Evolutionary conservation across 2,329 filamentous ascomycete species (phyloP), one percentile per base, ranked within the genome.

Genomic region (Aspergillus unguis): DNA sequence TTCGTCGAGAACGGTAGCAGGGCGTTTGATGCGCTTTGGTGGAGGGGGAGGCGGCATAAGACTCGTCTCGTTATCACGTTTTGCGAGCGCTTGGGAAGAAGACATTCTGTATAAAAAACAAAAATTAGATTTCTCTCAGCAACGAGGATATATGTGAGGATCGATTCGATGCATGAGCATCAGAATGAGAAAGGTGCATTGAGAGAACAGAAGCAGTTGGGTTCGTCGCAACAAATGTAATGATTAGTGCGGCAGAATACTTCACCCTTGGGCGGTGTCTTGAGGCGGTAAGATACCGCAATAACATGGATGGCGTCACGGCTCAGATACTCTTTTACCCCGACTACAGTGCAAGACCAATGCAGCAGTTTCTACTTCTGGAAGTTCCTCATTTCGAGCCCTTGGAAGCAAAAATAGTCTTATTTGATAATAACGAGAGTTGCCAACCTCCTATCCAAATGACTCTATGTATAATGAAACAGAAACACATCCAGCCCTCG

Each of bases 31-130:
- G 53, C 90, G 87, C 71, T 96, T 97, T 38, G 85, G 78, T 0
- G 85, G 81, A 3, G 91, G 90, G 5, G 92, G 92, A 8, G 92
- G 91, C 11, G 90, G 87, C 91, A 96, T 97, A 49, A 95, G 76
- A 50, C 88, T 84, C 37, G 60, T 63, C 45, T 72, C 69, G 31
- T 64, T 61, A 43, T 56, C 54, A 29, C 71, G 69, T 60, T 71
- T 74, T 35, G 60, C 58, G 43, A 75, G 56, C 36, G 67, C 63
- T 54, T 71, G 66, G 23, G 62, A 63, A 1, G 58, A 44, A 23
- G 65, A 63, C 29, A 65, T 56, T 67, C 69, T 69, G 52, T 27
- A 23, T 11, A 8, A 26, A 10, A n/a, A 17, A 17, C 17, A 17
- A 17, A 17, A 17, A 17, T 17, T 17, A 17, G 17, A 17, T 17